Base-by-base conservation (phyloP, 1,139 yeast species). In the Candida sp. region DNA sequence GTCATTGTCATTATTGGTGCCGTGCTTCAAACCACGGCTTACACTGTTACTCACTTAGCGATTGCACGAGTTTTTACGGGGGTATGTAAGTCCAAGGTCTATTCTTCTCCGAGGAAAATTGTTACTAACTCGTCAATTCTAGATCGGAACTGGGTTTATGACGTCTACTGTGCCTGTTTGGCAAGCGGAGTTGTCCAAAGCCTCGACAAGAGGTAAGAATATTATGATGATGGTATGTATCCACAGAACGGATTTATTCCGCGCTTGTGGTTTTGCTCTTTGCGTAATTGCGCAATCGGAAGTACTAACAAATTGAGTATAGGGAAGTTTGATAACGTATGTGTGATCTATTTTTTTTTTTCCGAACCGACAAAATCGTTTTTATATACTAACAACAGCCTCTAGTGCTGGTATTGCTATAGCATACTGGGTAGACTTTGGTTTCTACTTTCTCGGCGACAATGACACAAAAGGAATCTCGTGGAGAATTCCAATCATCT, bases 401-500 rank as follows among this genome's bases (percentile, higher is more conserved):
- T 23, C n/a, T 37, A 37, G 40, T 25, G 63, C 63, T 47, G 80
- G 77, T 49, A 72, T 75, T 54, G 71, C 76, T 51, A 68, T 77
- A 42, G 66, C 74, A 11, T 73, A 78, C 59, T 75, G 79, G 79
- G 56, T 75, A 34, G 81, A 77, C 54, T 77, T 75, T 61, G 81
- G 76, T 3, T 67, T 77, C 43, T 76, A 75, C 51, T 75, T 72
- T 57, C 59, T 71, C 28, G 42, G 49, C 17, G 42, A 37, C 8
- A 45, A 40, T 27, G 67, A 64, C 39, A 52, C 63, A 52, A 47
- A 50, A 12, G 52, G 54, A 23, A 66, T 65, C 4, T 59, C 68
- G 3, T 78, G 81, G 78, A 70, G 83, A 59, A 76, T 78, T 50
- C 84, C 84, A 4, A 64, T 79, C 42, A 83, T 80, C 2, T 75